Conservation (phyloP, 140 eudicot species). For the Stevia rebaudiana region DNA sequence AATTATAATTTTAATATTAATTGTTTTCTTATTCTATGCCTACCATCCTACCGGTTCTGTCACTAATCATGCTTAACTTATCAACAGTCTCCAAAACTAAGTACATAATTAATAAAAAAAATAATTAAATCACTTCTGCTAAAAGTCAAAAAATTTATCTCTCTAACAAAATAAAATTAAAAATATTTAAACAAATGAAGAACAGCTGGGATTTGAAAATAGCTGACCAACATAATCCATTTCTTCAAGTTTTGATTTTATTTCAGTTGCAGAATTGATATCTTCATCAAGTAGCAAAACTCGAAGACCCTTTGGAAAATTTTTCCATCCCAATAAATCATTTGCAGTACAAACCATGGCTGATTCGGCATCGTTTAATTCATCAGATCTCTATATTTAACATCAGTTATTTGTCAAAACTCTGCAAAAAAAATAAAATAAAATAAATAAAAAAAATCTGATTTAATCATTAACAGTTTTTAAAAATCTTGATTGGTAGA, state of each 20-base stretch:
- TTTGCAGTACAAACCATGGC: constrained; percentile 80
- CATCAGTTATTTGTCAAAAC: constrained; percentile 9
- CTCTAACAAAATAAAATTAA: no score
- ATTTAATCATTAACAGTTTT: not conserved
- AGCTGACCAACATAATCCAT: constrained; percentile 77
- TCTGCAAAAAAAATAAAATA: constrained; percentile 23
- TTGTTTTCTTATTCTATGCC: not conserved
- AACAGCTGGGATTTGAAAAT: not conserved
- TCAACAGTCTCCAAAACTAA: constrained; percentile 4
- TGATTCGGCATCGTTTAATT: constrained; percentile 62
- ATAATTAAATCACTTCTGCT: not conserved
- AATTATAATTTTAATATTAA: no score
- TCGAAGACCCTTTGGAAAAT: constrained; percentile 83
- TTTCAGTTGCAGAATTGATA: constrained; percentile 45
- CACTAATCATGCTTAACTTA: not conserved
- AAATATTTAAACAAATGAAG: not conserved
- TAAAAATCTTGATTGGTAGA: constrained; percentile 13
- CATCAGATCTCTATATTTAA: constrained; percentile 23
- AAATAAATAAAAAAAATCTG: no score
- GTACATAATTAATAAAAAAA: not conserved
- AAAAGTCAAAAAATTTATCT: not conserved
- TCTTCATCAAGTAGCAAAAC: constrained; percentile 72
- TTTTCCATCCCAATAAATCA: constrained; percentile 65
- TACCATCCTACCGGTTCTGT: not conserved
- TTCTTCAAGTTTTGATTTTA: constrained; percentile 62